Conservation (phyloP, 148 eudicot genomes). For the Chenopodium berlandieri region DNA sequence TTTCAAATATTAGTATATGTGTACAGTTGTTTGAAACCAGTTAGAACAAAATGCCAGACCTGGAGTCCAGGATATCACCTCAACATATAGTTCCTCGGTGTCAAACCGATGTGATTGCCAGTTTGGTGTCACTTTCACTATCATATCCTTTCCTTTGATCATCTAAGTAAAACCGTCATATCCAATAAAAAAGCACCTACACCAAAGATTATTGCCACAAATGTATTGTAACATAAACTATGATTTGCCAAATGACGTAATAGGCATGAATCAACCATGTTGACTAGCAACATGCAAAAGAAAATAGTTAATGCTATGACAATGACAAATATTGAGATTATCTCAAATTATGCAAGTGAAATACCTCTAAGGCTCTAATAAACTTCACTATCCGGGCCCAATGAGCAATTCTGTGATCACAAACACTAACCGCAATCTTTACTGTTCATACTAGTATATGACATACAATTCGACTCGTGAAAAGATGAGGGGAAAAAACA, state of each 20-base stretch:
- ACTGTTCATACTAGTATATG: background rate
- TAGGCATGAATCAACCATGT: background rate
- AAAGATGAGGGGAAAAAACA: background rate
- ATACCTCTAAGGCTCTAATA: background rate
- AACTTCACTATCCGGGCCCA: background rate
- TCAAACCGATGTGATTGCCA: background rate
- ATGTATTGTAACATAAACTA: background rate
- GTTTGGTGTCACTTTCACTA: background rate
- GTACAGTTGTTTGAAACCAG: background rate
- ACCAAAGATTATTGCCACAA: background rate
- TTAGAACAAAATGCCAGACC: background rate
- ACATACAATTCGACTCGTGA: background rate
- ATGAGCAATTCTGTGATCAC: background rate
- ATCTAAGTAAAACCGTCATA: background rate
- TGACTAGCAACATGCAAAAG: background rate
- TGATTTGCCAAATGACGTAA: background rate
- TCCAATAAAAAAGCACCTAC: background rate
- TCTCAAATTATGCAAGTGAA: background rate
- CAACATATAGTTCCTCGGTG: background rate
- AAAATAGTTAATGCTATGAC: background rate
- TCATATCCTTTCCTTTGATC: background rate
- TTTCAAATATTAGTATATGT: background rate
- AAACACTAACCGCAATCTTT: too few species aligned
- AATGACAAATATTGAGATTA: background rate
- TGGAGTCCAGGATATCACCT: background rate